Evolutionary conservation across 2,329 filamentous ascomycete species (phyloP), one percentile per base, ranked within the genome.

Genomic region (Paecilomyces sp.): DNA sequence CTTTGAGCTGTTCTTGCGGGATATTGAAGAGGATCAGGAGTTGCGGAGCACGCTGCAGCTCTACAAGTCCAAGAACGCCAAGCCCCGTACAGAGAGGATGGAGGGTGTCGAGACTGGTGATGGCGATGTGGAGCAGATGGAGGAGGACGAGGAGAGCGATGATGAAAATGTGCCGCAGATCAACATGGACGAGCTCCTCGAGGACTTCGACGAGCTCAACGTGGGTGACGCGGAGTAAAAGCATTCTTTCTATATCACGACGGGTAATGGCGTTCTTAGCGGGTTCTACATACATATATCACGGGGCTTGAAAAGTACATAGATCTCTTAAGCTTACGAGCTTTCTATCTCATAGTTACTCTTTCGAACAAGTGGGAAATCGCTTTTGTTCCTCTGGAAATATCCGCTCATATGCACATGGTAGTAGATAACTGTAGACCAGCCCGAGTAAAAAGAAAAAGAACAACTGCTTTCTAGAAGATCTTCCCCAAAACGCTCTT

Each of bases 1-100:
- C 76, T 99, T 96, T 77, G 94, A 99, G 80, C 86, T 92, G 85
- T 99, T 99, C 85, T 79, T 99, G 81, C 88, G 89, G 54, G 94
- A 99, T 74, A 91, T 99, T 11, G 95, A 99, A 77, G 92, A 97
- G 73, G 94, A 99, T 73, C 84, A 89, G 57, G 94, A 99, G 70
- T 81, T 97, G 66, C 83, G 94, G 58, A 84, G 87, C 52, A 92
- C 91, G 1, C 80, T 99, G 71, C 90, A 91, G 54, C 74, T 99
- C 68, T 99, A 96, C 80, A 96, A 93, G 72, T 77, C 77, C 36
- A 77, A 82, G 79, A 83, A 67, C 75, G 80, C 70, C 80, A 66
- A 57, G 70, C 74, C 62, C 73, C 74, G 77, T 56, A 69, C 72
- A 54, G 72, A 75, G 55, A 76, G 78, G 68, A 78, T 79, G 70